Base-by-base conservation (phyloP, 1,139 yeast species). In the Geotrichum citri-aurantii region DNA sequence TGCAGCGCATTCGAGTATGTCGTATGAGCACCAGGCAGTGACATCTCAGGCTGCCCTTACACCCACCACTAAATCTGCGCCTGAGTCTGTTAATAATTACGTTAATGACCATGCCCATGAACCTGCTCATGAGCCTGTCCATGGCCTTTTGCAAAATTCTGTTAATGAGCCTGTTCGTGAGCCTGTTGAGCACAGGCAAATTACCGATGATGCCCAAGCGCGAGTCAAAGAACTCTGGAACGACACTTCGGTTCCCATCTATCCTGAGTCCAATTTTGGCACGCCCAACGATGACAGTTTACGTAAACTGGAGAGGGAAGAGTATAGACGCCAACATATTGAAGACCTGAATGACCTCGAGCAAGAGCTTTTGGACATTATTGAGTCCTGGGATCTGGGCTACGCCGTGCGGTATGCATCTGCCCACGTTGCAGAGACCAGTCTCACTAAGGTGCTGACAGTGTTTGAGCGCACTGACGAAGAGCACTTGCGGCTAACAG, bases 331-430 rank as follows among this genome's bases (percentile, higher is more conserved):
- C 19, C 42, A 37, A n/a, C 42, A 37, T 2, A 14, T 37, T n/a
- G 42, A 37, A 37, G 42, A 37, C 21, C 52, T 57, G 17, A 49
- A 54, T 6, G 47, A 52, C 14, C 33, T 50, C 7, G 59, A 57
- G 46, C 42, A 50, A 17, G 48, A 53, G 19, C 57, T 57, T 26
- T 37, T 57, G 27, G 19, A 33, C 7, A 56, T 56, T 7, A 46
- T 57, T 33, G 53, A 40, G 14, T 44, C 49, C 24, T 52, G 50
- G 19, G 59, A 57, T 47, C 19, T 57, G 49, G 55, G 54, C 12
- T 55, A 52, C 19, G 59, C 59, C 7, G 59, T 57, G n/a, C 54
- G 55, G 11, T 42, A 49, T 50, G 59, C 59, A 11, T 53, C 59
- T 2, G 50, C 40, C 14, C 50, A 57, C 37, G 57, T 57, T 4